These are phyloP conservation scores for Phytophthora capsici DNA, from an alignment of 352 stramenopile genomes.

Conservation along the genomic window DNA sequence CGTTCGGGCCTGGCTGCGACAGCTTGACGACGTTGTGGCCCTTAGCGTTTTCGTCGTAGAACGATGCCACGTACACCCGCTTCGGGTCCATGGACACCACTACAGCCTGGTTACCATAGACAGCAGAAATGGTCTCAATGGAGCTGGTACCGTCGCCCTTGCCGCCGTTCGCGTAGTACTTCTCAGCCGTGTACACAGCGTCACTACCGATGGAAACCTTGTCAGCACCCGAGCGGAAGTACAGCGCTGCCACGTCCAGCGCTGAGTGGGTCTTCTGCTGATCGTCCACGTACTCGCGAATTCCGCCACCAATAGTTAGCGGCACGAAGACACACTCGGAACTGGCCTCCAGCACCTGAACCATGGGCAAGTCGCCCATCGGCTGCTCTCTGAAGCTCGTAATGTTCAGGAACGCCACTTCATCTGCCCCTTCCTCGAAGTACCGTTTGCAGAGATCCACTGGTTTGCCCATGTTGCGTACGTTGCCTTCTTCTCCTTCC, in stretches of 20 bases:
- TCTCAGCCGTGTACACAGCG: constrained; percentile 94
- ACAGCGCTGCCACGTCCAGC: constrained; percentile 95
- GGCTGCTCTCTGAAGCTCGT: constrained; percentile 98
- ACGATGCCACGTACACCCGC: constrained; percentile 85
- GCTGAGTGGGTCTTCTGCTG: constrained; percentile 89
- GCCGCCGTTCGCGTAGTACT: constrained; percentile 76
- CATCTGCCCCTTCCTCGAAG: constrained; percentile 96
- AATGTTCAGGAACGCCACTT: constrained; percentile 99
- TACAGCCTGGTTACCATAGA: constrained; percentile 98
- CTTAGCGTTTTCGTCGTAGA: constrained; percentile 69
- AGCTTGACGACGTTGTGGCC: constrained; percentile 76
- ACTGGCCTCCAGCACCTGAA: constrained; percentile 94
- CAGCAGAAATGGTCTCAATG: constrained; percentile 96
- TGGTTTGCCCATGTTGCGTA: constrained; percentile 98
- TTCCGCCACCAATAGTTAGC: constrained; percentile 97
- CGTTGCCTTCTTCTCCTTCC: constrained; percentile 82
- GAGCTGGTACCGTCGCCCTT: constrained; percentile 85
- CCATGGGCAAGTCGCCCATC: constrained; percentile 97
- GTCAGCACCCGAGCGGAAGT: constrained; percentile 98
- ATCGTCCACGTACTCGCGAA: constrained; percentile 95
- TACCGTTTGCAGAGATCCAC: constrained; percentile 95
- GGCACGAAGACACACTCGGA: constrained; percentile 98
- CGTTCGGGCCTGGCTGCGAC: constrained; percentile 88
- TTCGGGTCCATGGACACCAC: constrained; percentile 98
- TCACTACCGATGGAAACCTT: constrained; percentile 98